These are phyloP conservation scores for Fusarium vanettenii DNA, from an alignment of 2,329 filamentous ascomycete species.

Conservation along the genomic window DNA sequence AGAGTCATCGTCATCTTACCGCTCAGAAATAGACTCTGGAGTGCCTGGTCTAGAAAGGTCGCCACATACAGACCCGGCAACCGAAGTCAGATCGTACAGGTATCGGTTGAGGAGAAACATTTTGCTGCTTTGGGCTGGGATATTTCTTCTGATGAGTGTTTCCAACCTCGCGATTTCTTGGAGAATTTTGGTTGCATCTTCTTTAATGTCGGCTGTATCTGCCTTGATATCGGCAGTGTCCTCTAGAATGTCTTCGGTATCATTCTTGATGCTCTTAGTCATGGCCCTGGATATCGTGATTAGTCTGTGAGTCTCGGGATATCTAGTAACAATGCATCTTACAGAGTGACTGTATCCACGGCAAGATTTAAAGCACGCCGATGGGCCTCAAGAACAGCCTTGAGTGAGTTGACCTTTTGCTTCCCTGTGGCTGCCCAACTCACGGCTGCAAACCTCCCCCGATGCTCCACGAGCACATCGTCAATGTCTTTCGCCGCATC, in stretches of 20 bases:
- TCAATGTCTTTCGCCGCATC: not conserved
- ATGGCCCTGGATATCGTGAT: not conserved
- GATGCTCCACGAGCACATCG: not conserved
- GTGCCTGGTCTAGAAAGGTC: not conserved
- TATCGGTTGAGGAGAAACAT: not conserved
- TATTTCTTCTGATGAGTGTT: not conserved
- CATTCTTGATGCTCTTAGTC: not conserved
- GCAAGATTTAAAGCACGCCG: not conserved
- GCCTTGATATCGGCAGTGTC: not conserved
- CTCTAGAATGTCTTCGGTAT: slow-evolving; percentile 3
- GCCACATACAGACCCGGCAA: not conserved
- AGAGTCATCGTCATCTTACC: not conserved
- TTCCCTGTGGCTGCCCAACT: slow-evolving; percentile 2
- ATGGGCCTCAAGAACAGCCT: not conserved
- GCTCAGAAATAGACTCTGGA: not conserved
- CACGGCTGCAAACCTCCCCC: not conserved
- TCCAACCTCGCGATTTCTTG: not conserved
- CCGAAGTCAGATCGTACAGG: not conserved
- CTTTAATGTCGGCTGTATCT: not conserved
- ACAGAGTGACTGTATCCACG: slow-evolving; percentile 10
- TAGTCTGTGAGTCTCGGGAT: too few relatives aligned
- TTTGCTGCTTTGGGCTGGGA: not conserved
- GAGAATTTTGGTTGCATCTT: not conserved
- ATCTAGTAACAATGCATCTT: not conserved
- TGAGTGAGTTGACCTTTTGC: not conserved